Percentiles rank a stretch among this genome's conserved stretches.
Evolutionary conservation across 805 yeast species (phyloP).

Genomic region (Starmera caribaea): DNA sequence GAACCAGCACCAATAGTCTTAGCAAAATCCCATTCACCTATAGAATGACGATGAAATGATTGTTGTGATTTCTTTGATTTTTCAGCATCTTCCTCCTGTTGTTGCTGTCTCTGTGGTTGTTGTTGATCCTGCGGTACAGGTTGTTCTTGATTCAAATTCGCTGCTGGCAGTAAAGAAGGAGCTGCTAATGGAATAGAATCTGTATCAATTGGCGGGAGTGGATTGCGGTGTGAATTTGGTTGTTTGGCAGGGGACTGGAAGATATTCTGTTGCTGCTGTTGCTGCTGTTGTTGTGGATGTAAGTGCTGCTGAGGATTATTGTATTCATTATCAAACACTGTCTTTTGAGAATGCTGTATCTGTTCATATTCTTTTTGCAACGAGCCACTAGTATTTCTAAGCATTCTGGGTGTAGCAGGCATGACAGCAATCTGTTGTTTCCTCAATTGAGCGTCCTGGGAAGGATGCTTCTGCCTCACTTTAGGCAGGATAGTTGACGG

Average conservation of each 20-base stretch:
- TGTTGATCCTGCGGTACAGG: conserved; percentile 4
- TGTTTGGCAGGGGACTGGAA: conserved; percentile 10
- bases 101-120: conserved; percentile 9
- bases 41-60: conserved; percentile 67
- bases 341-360: not conserved
- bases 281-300: conserved; percentile 1
- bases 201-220: conserved; percentile 5
- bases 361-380: conserved; percentile 5
- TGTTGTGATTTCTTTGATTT: conserved; percentile 15
- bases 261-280: conserved; percentile 19
- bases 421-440: conserved; percentile 19
- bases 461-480: conserved; percentile 11
- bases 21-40: conserved; percentile 95
- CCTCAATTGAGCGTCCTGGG: conserved; percentile 3
- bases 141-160: conserved; percentile 2
- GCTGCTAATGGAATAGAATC: conserved; percentile 2
- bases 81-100: conserved; percentile 8
- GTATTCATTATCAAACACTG: conserved; percentile 8
- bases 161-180: conserved; percentile 7
- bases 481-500: conserved; percentile 12
- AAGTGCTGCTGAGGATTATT: conserved; percentile 3
- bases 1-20: conserved; percentile 97
- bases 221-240: not conserved
- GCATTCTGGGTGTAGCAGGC: conserved; percentile 66
- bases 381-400: conserved; percentile 43